These are phyloP conservation scores for Lignosus rhinocerotis DNA, from an alignment of 1,284 basidiomycete genomes.

Conservation along the genomic window DNA sequence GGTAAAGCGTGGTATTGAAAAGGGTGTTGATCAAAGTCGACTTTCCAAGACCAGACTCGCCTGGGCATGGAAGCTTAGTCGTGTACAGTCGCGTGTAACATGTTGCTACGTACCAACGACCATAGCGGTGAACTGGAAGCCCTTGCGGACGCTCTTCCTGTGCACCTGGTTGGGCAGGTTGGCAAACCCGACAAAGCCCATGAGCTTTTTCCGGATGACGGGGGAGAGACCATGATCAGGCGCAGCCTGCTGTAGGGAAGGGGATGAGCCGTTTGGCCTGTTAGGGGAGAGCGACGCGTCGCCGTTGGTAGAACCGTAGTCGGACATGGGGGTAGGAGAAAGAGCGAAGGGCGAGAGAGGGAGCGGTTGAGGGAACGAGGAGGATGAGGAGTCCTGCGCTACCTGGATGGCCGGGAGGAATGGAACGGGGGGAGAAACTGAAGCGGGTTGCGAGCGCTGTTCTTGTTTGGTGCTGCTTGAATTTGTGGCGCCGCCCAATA, in stretches of 20 bases:
- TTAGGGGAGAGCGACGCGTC: conserved; percentile 54
- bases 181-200: conserved; percentile 88
- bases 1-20: conserved; percentile 93
- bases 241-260: conserved; percentile 49
- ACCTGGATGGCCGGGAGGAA: conserved; percentile 36
- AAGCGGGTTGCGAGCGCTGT: conserved; percentile 41
- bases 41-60: conserved; percentile 97
- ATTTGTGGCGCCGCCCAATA: conserved; percentile 29
- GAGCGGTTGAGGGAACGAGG: conserved; percentile 27
- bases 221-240: conserved; percentile 48
- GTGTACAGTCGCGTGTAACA: conserved; percentile 26
- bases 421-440: conserved; percentile 50
- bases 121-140: conserved; percentile 97
- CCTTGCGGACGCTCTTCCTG: conserved; percentile 93
- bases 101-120: conserved; percentile 81
- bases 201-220: conserved; percentile 88
- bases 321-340: conserved; percentile 52
- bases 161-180: conserved; percentile 98
- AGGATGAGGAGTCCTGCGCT: conserved; percentile 23
- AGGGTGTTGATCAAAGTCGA: conserved; percentile 97
- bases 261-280: conserved; percentile 57
- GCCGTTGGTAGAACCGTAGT: conserved; percentile 68
- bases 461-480: conserved; percentile 33
- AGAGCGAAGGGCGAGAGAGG: conserved; percentile 21
- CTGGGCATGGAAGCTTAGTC: conserved; percentile 42